These are phyloP conservation scores for Tetrapisispora taiwanensis DNA, from an alignment of 805 yeast genomes.

Conservation along the genomic window DNA sequence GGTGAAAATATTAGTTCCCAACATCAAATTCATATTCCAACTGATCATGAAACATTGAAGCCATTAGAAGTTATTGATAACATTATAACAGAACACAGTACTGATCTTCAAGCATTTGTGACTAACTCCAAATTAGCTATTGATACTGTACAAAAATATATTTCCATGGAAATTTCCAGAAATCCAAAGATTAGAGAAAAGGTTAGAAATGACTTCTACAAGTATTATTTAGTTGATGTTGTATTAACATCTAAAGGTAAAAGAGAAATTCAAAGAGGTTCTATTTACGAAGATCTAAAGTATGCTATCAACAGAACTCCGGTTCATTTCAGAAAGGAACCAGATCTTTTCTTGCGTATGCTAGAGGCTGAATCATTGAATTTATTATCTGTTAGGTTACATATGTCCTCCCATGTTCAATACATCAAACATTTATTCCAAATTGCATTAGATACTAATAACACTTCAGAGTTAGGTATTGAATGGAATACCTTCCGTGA, in stretches of 20 bases:
- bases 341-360: conserved; percentile 82
- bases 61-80: conserved; percentile 53
- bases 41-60: conserved; percentile 45
- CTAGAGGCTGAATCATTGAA: conserved; percentile 81
- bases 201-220: conserved; percentile 51
- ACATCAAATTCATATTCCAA: conserved; percentile 59
- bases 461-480: conserved; percentile 61
- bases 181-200: conserved; percentile 72
- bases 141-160: conserved; percentile 63
- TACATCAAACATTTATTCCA: conserved; percentile 39
- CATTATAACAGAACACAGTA: conserved; percentile 26
- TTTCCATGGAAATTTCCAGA: conserved; percentile 69
- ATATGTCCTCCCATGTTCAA: conserved; percentile 31
- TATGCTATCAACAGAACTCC: conserved; percentile 78
- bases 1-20: conserved; percentile 72
- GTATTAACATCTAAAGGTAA: conserved; percentile 76
- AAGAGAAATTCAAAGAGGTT: conserved; percentile 63
- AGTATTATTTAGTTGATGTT: conserved; percentile 60
- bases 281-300: conserved; percentile 81
- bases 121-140: conserved; percentile 48
- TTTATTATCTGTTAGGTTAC: conserved; percentile 54
- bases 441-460: conserved; percentile 59
- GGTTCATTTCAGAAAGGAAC: conserved; percentile 59
- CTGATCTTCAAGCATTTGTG: conserved; percentile 34
- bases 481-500: conserved; percentile 78